phyloP scores from a whole-genome alignment of 208 protist genomes.

The Leishmania arabica region DNA sequence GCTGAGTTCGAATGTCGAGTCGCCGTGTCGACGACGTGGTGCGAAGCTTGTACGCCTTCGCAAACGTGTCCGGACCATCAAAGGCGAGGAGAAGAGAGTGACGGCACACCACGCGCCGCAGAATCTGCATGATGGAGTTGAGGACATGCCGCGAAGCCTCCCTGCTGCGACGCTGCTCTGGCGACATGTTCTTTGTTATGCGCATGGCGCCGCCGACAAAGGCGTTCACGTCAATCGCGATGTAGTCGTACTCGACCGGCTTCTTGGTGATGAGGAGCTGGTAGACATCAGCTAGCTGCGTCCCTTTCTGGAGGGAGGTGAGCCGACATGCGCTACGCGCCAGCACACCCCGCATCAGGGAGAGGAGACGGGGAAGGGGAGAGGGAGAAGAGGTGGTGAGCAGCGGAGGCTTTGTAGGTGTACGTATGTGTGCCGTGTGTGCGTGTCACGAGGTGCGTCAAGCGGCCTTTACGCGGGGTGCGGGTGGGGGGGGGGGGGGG shows the following conservation, averaged over 20 bases:
- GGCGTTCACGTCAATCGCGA: slow-evolving; percentile 69
- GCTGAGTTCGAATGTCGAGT: slow-evolving; percentile 48
- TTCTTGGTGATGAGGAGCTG: slow-evolving; percentile 84
- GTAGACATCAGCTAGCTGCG: slow-evolving; percentile 51
- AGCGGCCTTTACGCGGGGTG: neutral
- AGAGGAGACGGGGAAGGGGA: neutral
- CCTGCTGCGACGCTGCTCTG: slow-evolving; percentile 64
- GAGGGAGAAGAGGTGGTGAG: neutral
- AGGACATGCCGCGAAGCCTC: slow-evolving; percentile 68
- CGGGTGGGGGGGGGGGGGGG: neutral
- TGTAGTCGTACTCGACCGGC: slow-evolving; percentile 80
- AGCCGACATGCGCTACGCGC: slow-evolving; percentile 9
- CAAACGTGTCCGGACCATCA: slow-evolving; percentile 70
- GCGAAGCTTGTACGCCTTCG: slow-evolving; percentile 53
- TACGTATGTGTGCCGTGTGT: neutral
- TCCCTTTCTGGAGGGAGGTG: slow-evolving; percentile 19
- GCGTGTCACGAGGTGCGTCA: neutral
- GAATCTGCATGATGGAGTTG: slow-evolving; percentile 67
- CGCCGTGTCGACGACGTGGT: slow-evolving; percentile 35
- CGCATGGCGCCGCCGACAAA: slow-evolving; percentile 68
- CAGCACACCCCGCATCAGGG: slow-evolving; percentile 17
- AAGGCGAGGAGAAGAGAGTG: slow-evolving; percentile 66
- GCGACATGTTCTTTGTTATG: slow-evolving; percentile 56
- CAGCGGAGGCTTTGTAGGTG: neutral
- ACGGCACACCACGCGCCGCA: slow-evolving; percentile 57